Evolutionary conservation across 2,329 filamentous ascomycete genomes (phyloP), one percentile per base, ranked within the genome.

Genomic region (Truncatella angustata): DNA sequence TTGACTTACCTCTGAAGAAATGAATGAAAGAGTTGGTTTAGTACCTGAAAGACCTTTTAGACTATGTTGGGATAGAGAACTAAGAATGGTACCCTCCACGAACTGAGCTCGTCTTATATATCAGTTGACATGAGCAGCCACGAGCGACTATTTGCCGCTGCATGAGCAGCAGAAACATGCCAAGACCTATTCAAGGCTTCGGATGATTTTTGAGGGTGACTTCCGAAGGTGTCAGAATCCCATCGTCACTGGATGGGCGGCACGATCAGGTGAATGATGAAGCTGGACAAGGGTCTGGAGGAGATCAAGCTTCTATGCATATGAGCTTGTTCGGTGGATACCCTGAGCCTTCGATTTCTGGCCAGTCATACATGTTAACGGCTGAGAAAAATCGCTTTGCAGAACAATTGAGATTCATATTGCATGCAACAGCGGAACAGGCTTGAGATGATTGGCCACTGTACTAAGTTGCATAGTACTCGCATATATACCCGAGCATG

Each of bases 1-100:
- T 23, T 24, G 35, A 39, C 30, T 69, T 64, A 75, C 74, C 74
- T 77, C 73, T 73, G 69, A 69, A 72, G 67, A 71, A 74, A 72
- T 70, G 70, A 70, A 63, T 56, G 59, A 54, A 67, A 65, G 68
- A 68, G 60, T 62, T 57, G 56, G 56, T 53, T 58, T 52, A 43
- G 48, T 53, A 68, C 54, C 63, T 66, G 58, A 61, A 59, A 64
- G 61, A 63, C 67, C 61, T 70, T 49, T 20, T 12, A 49, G 23
- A 49, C 66, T 66, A 56, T 59, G 58, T 53, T 60, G 59, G 55
- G 65, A 67, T 70, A 69, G 65, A 62, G 53, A 61, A 53, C 57
- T 55, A 54, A 50, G 57, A 39, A 60, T 64, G 62, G 55, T 59
- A 52, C 52, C 57, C 49, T 30, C 53, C 51, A 55, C 55, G 56